These are phyloP conservation scores for Murraya paniculata DNA, from an alignment of 345 rosid species.

Conservation along the genomic window DNA sequence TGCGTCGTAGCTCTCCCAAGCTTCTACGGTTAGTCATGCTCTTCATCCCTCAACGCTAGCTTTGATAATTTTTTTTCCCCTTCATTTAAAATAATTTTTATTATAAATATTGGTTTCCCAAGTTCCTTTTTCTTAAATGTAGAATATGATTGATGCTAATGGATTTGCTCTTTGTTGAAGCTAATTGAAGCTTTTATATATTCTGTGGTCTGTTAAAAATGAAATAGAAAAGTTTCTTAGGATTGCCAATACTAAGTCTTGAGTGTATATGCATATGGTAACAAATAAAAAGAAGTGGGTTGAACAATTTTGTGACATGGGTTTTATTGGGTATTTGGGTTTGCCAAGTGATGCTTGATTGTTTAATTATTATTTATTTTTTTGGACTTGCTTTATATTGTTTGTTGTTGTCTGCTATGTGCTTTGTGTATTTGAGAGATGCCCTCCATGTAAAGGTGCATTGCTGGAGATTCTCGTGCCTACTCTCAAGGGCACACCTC, in stretches of 20 bases:
- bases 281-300: not conserved
- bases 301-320: not conserved
- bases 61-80: not conserved
- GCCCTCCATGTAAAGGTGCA: not conserved
- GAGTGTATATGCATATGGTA: not conserved
- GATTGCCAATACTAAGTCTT: not conserved
- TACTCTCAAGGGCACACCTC: not conserved
- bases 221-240: not conserved
- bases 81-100: not conserved
- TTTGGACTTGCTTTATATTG: not conserved
- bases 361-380: not conserved
- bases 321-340: not conserved
- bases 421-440: not conserved
- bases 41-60: not conserved
- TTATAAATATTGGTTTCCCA: not conserved
- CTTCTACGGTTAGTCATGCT: not conserved
- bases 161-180: not conserved
- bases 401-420: not conserved
- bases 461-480: not conserved
- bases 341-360: not conserved
- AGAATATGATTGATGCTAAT: too few relatives aligned
- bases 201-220: not conserved
- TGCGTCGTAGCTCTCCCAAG: slow-evolving; percentile 5
- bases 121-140: not conserved
- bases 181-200: not conserved